phyloP scores from a whole-genome alignment of 805 yeast species.

The Maudiozyma saulgeensis region DNA sequence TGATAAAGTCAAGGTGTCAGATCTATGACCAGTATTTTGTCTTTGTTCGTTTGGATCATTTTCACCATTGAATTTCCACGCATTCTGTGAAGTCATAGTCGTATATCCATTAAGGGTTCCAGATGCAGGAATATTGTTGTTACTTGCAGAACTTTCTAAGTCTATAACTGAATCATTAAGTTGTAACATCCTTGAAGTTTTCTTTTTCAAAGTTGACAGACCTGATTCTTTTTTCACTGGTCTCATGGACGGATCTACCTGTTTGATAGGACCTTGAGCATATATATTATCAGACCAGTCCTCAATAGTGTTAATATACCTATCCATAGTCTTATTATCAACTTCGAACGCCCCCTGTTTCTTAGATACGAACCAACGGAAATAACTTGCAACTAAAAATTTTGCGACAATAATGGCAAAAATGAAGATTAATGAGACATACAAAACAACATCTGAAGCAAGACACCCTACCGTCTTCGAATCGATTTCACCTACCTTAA shows the following conservation, averaged over 20 bases:
- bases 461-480: constrained; percentile 88
- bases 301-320: constrained; percentile 62
- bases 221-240: constrained; percentile 32
- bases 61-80: constrained; percentile 13
- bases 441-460: constrained; percentile 76
- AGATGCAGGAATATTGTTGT: background rate
- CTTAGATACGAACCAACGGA: constrained; percentile 72
- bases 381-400: constrained; percentile 80
- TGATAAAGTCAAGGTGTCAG: constrained; percentile 6
- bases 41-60: background rate
- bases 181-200: constrained; percentile 26
- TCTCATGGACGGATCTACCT: constrained; percentile 43
- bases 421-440: constrained; percentile 74
- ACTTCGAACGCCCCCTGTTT: constrained; percentile 69
- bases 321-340: constrained; percentile 49
- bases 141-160: background rate
- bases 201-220: constrained; percentile 30
- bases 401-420: constrained; percentile 68
- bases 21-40: constrained; percentile 5
- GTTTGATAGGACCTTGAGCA: constrained; percentile 41
- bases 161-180: constrained; percentile 11
- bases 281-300: constrained; percentile 71
- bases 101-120: constrained; percentile 22
- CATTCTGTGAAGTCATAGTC: constrained; percentile 62
- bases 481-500: constrained; percentile 84